Base-by-base conservation (phyloP, 805 yeast species). In the Suhomyces kilbournensis region DNA sequence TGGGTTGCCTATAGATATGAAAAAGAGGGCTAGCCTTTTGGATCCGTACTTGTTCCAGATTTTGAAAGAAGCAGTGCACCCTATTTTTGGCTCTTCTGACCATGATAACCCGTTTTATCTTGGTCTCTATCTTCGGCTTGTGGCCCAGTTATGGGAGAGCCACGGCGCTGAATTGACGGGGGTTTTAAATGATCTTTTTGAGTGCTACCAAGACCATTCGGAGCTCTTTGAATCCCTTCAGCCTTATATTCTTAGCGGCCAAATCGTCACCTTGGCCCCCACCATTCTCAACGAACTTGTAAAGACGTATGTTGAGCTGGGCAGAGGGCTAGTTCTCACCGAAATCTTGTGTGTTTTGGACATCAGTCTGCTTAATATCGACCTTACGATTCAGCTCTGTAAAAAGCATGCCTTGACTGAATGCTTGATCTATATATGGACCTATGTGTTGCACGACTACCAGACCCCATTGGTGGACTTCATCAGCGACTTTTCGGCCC, bases 401-500 rank as follows among this genome's bases (percentile, higher is more conserved):
- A 71, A 73, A 39, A 63, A 76, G 54, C 72, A 84, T 58, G 70
- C 78, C 7, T 69, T 92, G 5, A 72, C 75, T 34, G 96, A 89
- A 49, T 80, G 89, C 35, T 70, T 81, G 47, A 77, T 83, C 0
- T 90, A 82, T 63, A 79, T 94, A 17, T 88, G 93, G 88, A 89
- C 83, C 57, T 72, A 70, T 1, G 70, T 90, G 4, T 71, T 94
- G 40, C 68, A 76, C 20, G 98, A 94, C 62, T 90, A 82, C 64
- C 62, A 77, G 14, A 78, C 90, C 0, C 97, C 97, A 0, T 67
- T 91, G 32, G 61, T 79, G 25, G 90, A 86, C 25, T 84, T 86
- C 25, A 57, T 85, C 3, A 61, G 68, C 46, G 71, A 63, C 32
- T 70, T 69, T 19, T 59, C 57, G 5, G 57, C 60, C 42, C 53